Conservation (phyloP, 441 rosid species). For the Eutrema salsugineum region DNA sequence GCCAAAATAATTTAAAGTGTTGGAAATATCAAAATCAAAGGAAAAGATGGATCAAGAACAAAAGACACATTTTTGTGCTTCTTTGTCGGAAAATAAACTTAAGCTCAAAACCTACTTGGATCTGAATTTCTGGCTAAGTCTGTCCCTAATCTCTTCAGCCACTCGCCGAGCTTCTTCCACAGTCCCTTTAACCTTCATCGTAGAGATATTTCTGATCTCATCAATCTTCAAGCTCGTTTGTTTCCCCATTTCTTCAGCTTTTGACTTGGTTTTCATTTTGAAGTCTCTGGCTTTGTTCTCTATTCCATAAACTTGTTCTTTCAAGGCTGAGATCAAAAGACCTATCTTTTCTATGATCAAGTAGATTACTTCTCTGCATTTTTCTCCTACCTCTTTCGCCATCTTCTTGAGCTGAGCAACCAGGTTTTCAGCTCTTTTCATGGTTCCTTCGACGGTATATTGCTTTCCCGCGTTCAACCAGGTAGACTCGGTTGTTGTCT, state of each 20-base stretch:
- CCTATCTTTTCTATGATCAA: conserved; percentile 44
- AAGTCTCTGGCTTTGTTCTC: conserved; percentile 41
- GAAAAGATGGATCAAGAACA: no score
- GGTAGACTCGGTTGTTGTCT: conserved; percentile 51
- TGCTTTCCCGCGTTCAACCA: conserved; percentile 47
- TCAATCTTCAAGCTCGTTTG: conserved; percentile 4
- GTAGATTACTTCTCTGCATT: conserved; percentile 7
- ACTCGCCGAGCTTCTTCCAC: conserved; percentile 49
- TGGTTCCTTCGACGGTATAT: conserved; percentile 17
- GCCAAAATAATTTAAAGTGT: no score
- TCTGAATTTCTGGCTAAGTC: conserved; percentile 71
- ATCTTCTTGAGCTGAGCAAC: conserved; percentile 22
- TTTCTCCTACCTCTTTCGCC: conserved; percentile 18
- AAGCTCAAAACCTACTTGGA: conserved; percentile 3
- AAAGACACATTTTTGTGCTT: background rate
- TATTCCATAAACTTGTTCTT: conserved; percentile 39
- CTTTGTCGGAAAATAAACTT: background rate
- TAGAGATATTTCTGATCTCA: conserved; percentile 24
- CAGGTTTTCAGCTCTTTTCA: conserved; percentile 17
- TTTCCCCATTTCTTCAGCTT: conserved; percentile 21
- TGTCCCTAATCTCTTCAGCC: conserved; percentile 57
- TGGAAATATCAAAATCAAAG: no score
- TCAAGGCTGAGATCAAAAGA: conserved; percentile 40
- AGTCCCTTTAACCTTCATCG: conserved; percentile 38
- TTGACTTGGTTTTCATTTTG: conserved; percentile 28